These are phyloP conservation scores for Starmerella geochares DNA, from an alignment of 805 yeast species.

Conservation along the genomic window DNA sequence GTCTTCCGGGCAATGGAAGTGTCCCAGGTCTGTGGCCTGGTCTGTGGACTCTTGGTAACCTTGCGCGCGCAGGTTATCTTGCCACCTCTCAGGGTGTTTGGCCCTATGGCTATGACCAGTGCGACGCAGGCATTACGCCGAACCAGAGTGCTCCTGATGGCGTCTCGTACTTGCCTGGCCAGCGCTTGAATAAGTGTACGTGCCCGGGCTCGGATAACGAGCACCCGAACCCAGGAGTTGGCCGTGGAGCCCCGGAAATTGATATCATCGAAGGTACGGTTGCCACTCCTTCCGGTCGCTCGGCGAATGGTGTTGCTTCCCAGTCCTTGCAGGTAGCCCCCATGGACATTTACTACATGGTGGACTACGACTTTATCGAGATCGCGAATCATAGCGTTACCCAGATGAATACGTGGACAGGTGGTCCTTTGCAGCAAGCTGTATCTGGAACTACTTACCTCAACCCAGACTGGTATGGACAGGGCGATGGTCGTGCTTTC, in stretches of 20 bases:
- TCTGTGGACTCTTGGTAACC: conserved; percentile 86
- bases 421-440: conserved; percentile 93
- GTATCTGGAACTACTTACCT: conserved; percentile 71
- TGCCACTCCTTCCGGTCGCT: conserved; percentile 28
- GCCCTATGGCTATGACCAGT: conserved; percentile 81
- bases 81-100: conserved; percentile 87
- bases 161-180: conserved; percentile 77
- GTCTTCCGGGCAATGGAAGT: conserved; percentile 68
- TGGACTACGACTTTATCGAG: conserved; percentile 73
- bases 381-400: conserved; percentile 61
- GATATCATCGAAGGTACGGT: conserved; percentile 83
- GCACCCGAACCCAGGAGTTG: conserved; percentile 79
- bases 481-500: conserved; percentile 40
- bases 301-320: conserved; percentile 44
- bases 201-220: conserved; percentile 56
- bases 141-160: conserved; percentile 90
- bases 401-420: conserved; percentile 75
- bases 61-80: conserved; percentile 83
- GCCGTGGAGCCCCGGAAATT: conserved; percentile 94
- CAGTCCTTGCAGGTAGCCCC: conserved; percentile 93
- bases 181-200: conserved; percentile 63
- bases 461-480: conserved; percentile 74
- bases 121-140: conserved; percentile 92
- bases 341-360: conserved; percentile 85
- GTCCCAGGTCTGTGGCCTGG: conserved; percentile 93